Conservation (phyloP, 352 stramenopile species). For the Phytopythium chamaehyphon region DNA sequence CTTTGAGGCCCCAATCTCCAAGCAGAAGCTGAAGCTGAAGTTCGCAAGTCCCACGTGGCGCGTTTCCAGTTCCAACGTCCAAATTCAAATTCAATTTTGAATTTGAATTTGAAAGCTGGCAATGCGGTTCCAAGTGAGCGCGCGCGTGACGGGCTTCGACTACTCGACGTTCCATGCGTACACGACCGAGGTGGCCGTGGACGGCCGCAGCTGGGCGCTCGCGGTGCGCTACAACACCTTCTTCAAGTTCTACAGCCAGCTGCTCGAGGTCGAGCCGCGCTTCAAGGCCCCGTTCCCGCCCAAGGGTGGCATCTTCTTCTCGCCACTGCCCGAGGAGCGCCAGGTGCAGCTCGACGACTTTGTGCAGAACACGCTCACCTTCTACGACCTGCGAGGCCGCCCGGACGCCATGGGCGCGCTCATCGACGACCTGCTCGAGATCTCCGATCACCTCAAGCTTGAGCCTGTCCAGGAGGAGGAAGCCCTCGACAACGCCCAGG, state of each 20-base stretch:
- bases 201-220: slow-evolving; percentile 39
- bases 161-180: slow-evolving; percentile 38
- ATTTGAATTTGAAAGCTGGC: no score
- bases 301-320: slow-evolving; percentile 63
- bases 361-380: slow-evolving; percentile 42
- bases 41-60: not conserved
- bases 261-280: slow-evolving; percentile 38
- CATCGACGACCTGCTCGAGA: slow-evolving; percentile 51
- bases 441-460: slow-evolving; percentile 28
- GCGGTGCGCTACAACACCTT: slow-evolving; percentile 65
- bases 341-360: slow-evolving; percentile 65
- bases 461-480: slow-evolving; percentile 18
- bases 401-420: slow-evolving; percentile 36
- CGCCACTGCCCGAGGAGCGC: slow-evolving; percentile 44
- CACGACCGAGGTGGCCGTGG: slow-evolving; percentile 41
- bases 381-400: slow-evolving; percentile 39
- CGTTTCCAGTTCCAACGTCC: no score
- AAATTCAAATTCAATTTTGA: no score
- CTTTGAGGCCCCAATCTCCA: no score
- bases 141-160: slow-evolving; percentile 39
- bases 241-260: slow-evolving; percentile 46
- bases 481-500: not conserved
- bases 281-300: slow-evolving; percentile 62
- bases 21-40: not conserved
- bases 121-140: slow-evolving; percentile 16